A percentile compares a stretch with the other conserved stretches of the same genome.
Evolutionary conservation across 768 basidiomycete species (phyloP).

Genomic region (Cystoderma amianthinum): DNA sequence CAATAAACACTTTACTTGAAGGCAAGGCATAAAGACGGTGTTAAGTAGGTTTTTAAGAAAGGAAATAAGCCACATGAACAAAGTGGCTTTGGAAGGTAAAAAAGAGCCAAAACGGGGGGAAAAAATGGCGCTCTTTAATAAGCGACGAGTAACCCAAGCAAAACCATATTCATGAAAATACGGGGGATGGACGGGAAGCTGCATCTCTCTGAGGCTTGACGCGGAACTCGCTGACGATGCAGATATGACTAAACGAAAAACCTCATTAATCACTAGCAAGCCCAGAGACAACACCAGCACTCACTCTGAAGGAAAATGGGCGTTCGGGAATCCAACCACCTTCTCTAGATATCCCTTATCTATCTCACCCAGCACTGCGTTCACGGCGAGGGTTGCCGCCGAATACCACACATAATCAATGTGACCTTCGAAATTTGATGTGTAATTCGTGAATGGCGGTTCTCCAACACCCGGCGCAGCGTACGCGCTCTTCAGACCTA

Average conservation of each 20-base stretch:
- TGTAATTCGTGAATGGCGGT: constrained; percentile 80
- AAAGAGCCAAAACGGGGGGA: constrained; percentile 6
- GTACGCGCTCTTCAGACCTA: constrained; percentile 85
- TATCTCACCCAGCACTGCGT: constrained; percentile 83
- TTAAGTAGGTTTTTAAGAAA: constrained; percentile 2
- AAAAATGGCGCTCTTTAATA: neutral
- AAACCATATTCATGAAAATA: neutral
- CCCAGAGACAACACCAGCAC: constrained; percentile 23
- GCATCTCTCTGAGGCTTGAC: constrained; percentile 63
- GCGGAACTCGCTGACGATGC: constrained; percentile 68
- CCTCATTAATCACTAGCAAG: neutral
- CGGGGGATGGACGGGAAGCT: constrained; percentile 14
- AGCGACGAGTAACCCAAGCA: neutral
- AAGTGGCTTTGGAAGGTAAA: constrained; percentile 12
- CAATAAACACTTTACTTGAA: neutral
- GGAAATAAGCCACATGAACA: constrained; percentile 2
- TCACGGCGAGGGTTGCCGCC: constrained; percentile 63
- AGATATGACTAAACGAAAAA: constrained; percentile 51
- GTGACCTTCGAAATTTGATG: constrained; percentile 78
- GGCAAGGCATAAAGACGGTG: constrained; percentile 4
- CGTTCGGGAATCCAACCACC: constrained; percentile 94
- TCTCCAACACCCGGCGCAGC: constrained; percentile 35
- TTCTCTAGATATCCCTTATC: constrained; percentile 81
- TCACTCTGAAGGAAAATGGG: constrained; percentile 95
- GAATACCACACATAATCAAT: constrained; percentile 97